Conservation (phyloP, 345 rosid genomes). For the Brassica carinata region DNA sequence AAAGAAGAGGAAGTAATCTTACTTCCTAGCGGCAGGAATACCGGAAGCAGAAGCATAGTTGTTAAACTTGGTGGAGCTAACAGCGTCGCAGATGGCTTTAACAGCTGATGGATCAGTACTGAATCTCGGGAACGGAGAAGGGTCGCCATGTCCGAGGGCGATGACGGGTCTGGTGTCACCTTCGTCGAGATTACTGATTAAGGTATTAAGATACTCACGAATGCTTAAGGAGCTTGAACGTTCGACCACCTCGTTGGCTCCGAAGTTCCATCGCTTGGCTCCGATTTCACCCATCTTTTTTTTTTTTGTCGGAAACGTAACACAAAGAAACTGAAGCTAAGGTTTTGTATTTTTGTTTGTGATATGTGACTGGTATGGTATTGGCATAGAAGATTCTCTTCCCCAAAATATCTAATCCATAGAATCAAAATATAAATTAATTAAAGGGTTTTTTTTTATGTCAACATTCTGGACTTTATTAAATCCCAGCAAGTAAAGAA, state of each 20-base stretch:
- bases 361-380: not conserved
- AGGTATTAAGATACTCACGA: constrained; percentile 6
- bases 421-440: too few species aligned
- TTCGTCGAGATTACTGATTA: not conserved
- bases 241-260: constrained; percentile 8
- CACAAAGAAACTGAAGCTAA: not conserved
- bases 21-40: constrained; percentile 34
- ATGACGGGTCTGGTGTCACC: constrained; percentile 4
- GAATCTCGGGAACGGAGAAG: constrained; percentile 37
- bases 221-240: not conserved
- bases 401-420: too few species aligned
- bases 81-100: constrained; percentile 31
- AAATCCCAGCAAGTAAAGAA: too few species aligned
- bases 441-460: too few species aligned
- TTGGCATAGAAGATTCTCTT: not conserved
- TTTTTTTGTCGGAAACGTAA: not conserved
- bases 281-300: constrained; percentile 10
- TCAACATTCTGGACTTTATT: too few species aligned
- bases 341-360: not conserved
- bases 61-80: constrained; percentile 35
- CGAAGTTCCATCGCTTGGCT: constrained; percentile 33
- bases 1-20: not conserved
- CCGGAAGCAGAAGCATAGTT: constrained; percentile 25
- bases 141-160: constrained; percentile 37
- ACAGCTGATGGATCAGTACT: constrained; percentile 31